Evolutionary conservation across 169 alveolate genomes (phyloP), one percentile per base, ranked within the genome.

Genomic region (Plasmodium adleri): DNA sequence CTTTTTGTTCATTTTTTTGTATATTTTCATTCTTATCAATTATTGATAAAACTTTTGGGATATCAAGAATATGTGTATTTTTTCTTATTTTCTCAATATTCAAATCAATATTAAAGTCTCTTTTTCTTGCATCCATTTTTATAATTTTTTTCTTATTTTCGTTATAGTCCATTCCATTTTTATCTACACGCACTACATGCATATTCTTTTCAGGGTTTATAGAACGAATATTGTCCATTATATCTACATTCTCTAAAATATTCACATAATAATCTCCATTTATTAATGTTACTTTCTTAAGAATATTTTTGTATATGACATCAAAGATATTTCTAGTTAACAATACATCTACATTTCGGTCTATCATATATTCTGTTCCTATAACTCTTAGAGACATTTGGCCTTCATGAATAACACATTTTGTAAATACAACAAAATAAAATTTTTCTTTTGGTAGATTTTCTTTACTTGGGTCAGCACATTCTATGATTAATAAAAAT

Each of bases 281-380:
- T 1, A 26, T 10, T 22, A 72, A 63, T 12, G 1, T 54, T n/a
- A 26, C 64, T 12, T 72, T 24, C 71, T 56, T 32, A 45, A 15
- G 3, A n/a, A 72, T 72, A 17, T 54, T 72, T 43, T 26, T 56
- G 86, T 54, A 72, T 58, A 72, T 72, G 59, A 26, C 71, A 45
- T 54, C 32, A 32, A 72, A 72, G n/a, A 45, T 56, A 12, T 56
- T 43, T 5, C 12, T 13, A n/a, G 15, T 72, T 52, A 72, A 26
- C 22, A 72, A 45, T 22, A 26, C 58, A 12, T 72, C 58, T 32
- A 20, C 59, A 26, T 72, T 56, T 45, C 22, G 45, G 56, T 72
- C 86, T n/a, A 56, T 52, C 20, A 20, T n/a, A 45, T 72, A 72
- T 70, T 10, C 45, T 10, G 52, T 63, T 45, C 45, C 83, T 1